Conservation (phyloP, 257 asterid species). For the Parsonsia alboflavescens region DNA sequence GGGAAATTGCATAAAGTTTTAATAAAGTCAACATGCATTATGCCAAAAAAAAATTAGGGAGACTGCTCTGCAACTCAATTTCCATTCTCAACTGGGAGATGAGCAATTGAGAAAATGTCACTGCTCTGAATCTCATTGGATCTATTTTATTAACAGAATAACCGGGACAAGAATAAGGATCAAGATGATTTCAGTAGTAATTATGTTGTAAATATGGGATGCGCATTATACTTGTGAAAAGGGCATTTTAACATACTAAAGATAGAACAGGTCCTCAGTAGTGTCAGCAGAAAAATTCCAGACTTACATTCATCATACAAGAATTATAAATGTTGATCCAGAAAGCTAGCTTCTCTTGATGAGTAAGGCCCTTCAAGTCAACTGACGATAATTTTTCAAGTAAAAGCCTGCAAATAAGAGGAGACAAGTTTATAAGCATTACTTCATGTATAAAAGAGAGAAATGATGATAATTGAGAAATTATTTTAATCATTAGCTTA, state of each 20-base stretch:
- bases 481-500: conserved; percentile 23
- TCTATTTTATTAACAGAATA: not conserved
- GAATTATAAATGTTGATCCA: conserved; percentile 93
- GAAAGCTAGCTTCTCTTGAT: conserved; percentile 88
- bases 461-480: conserved; percentile 3
- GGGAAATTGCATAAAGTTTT: not conserved
- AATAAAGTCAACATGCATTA: not conserved
- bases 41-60: not conserved
- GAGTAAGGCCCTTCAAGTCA: conserved; percentile 59
- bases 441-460: conserved; percentile 6
- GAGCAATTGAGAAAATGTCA: not conserved
- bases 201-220: not conserved
- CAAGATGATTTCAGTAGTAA: not conserved
- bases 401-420: conserved; percentile 46
- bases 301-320: conserved; percentile 89
- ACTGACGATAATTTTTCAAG: conserved; percentile 58
- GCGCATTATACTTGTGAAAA: not conserved
- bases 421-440: conserved; percentile 11
- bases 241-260: not conserved
- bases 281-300: not conserved
- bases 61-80: not conserved
- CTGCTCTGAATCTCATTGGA: not conserved
- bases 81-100: not conserved
- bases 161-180: not conserved
- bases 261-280: not conserved